Evolutionary conservation across 1,139 yeast genomes (phyloP).

Genomic region (Sugiyamaella grinbergsii): DNA sequence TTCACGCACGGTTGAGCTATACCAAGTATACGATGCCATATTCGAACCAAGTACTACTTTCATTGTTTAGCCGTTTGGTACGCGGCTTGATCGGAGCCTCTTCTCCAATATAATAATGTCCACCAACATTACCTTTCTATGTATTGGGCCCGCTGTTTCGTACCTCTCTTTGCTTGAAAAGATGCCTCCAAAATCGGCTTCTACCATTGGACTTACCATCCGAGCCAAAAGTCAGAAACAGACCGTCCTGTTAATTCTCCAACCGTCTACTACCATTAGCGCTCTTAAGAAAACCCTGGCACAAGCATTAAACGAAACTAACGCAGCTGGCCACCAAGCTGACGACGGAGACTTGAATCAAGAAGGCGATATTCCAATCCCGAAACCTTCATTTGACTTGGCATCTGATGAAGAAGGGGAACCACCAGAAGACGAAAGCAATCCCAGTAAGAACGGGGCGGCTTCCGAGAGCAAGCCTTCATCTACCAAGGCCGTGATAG

Average conservation of each 20-base stretch:
- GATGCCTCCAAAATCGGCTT: conserved; percentile 20
- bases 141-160: too few species aligned
- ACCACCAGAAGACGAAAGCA: conserved; percentile 8
- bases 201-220: conserved; percentile 22
- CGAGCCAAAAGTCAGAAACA: conserved; percentile 24
- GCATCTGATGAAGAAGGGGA: conserved; percentile 20
- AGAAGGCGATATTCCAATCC: conserved; percentile 30
- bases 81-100: too few species aligned
- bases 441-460: too few species aligned
- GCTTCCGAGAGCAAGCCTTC: too few species aligned
- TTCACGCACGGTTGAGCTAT: too few species aligned
- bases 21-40: too few species aligned
- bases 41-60: too few species aligned
- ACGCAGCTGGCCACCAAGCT: conserved; percentile 12
- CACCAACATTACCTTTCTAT: too few species aligned
- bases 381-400: conserved; percentile 31
- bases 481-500: too few species aligned
- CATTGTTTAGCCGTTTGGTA: too few species aligned
- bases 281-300: conserved; percentile 21
- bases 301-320: conserved; percentile 24
- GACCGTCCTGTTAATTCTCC: conserved; percentile 24
- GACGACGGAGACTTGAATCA: conserved; percentile 16
- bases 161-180: neutral
- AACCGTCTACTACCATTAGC: conserved; percentile 17
- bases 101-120: too few species aligned